Percentiles rank a stretch among this genome's conserved stretches.
phyloP scores from a whole-genome alignment of 2,329 filamentous ascomycete species.

The Sarocladiaceae sp. region DNA sequence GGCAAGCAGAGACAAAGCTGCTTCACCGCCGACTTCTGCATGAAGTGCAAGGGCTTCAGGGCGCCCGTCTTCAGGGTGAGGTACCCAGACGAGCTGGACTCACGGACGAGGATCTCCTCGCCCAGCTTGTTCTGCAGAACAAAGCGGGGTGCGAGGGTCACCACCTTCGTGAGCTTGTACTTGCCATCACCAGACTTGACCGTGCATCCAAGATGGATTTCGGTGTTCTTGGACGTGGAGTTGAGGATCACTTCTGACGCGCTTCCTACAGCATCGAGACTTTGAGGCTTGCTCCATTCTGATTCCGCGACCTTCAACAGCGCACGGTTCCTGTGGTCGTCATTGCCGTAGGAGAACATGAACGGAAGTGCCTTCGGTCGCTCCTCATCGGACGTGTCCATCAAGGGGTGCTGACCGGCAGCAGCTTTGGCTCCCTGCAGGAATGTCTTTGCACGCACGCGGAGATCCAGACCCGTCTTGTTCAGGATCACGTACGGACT shows the following conservation, averaged over 20 bases:
- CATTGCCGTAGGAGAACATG: conserved; percentile 90
- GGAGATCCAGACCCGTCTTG: conserved; percentile 86
- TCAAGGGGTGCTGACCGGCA: conserved; percentile 69
- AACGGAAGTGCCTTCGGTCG: conserved; percentile 77
- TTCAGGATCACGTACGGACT: conserved; percentile 94
- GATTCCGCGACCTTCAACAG: conserved; percentile 85
- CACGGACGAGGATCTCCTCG: conserved; percentile 84
- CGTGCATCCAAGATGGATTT: conserved; percentile 88
- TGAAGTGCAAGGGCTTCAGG: conserved; percentile 81
- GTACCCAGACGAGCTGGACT: conserved; percentile 85
- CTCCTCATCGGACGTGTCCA: conserved; percentile 43
- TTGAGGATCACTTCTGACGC: conserved; percentile 83
- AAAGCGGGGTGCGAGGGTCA: conserved; percentile 88
- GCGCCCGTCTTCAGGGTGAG: conserved; percentile 74
- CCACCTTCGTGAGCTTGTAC: conserved; percentile 95
- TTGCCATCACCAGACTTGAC: conserved; percentile 91
- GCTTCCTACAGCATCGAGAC: conserved; percentile 95
- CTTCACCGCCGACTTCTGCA: conserved; percentile 78
- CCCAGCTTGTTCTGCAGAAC: conserved; percentile 89
- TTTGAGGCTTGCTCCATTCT: conserved; percentile 94
- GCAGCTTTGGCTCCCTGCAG: conserved; percentile 77
- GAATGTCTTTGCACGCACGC: conserved; percentile 84
- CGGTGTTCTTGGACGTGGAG: conserved; percentile 64
- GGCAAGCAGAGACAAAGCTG: conserved; percentile 91
- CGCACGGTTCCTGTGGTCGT: conserved; percentile 88